Base-by-base conservation (phyloP, 1,284 basidiomycete genomes). In the Coniferiporia sulphurascens region DNA sequence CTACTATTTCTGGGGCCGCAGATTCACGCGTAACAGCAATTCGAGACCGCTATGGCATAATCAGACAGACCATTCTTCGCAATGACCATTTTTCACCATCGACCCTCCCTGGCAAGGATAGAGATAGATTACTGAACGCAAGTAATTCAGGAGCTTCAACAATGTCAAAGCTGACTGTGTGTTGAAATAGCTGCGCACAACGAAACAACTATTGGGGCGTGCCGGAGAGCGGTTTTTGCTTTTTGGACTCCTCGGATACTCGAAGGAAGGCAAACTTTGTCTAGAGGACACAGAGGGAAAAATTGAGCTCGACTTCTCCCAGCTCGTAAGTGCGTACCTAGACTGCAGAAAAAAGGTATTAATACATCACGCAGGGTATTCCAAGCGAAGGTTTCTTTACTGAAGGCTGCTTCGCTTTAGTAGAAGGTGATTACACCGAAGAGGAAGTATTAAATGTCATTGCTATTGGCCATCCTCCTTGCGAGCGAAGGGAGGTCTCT, bases 51-150 rank as follows among this genome's bases (percentile, higher is more conserved):
- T 80, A 95, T 66, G 85, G 91, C 66, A 85, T 96, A 55, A 93
- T 96, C 65, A 89, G 87, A 66, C 94, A 96, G 74, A 90, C 91
- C 65, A 84, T 98, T 22, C 75, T 96, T 41, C 81, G 95, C 19
- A 97, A 97, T 68, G 95, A 98, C 70, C 94, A 97, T 71, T 98
- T 98, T 72, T 93, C 93, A 1, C 95, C 95, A 5, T 95, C 95
- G 3, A 93, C 93, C 0, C 73, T 97, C 21, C 92, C 91, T 38
- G 94, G 93, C 22, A 82, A 86, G 60, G 91, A 96, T 72, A 78
- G 93, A 52, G 85, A 89, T 60, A 85, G 85, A 61, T 86, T 96
- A 57, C 84, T 97, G 52, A 96, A 94, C 64, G 91, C 91, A 67
- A 63, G 83, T 67, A 43, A 55, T 52, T 44, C 35, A 48, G n/a